Base-by-base conservation (phyloP, 805 yeast species). In the Ogataea ganodermae region DNA sequence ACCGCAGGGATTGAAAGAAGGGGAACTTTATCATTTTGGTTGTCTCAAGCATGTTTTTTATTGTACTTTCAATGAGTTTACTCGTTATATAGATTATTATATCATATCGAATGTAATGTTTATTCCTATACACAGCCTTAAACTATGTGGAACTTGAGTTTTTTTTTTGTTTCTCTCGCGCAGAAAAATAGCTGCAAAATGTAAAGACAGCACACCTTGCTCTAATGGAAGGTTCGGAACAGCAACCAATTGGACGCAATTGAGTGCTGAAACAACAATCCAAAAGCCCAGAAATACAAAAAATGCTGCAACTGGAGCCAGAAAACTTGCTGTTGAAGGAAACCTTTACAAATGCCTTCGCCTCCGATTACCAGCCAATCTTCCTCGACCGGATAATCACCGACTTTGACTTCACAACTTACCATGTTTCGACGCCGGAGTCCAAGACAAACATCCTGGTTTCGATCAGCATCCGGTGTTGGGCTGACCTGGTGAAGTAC, bases 321-420 rank as follows among this genome's bases (percentile, higher is more conserved):
- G 83, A 86, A 63, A 94, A 94, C 63, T 75, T 90, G 45, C 78
- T 95, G 59, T 76, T 94, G 55, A 83, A 89, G 63, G 84, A 88
- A 56, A 83, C 96, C 1, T 76, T 94, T 54, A 77, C 81, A 27
- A 96, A 86, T 63, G 80, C 90, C 42, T 70, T 87, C 44, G 65
- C 72, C 20, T 69, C 73, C 21, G 83, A 73, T 18, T 71, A 70
- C 42, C 70, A 67, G 21, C 75, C 79, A 2, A 65, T 76, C 41
- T 70, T 80, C 5, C 73, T 89, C 53, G 97, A 94, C 69, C 81
- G 97, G 66, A 83, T 92, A 52, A 80, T 94, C 53, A 84, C 96
- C 32, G 99, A 94, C 72, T 94, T 94, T 60, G 99, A 94, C 68
- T 89, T 89, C 71, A 96, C 97, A 42, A 87, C 94, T 24, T 91